Conservation (phyloP, 129 eudicot genomes). For the Lonicera japonica region DNA sequence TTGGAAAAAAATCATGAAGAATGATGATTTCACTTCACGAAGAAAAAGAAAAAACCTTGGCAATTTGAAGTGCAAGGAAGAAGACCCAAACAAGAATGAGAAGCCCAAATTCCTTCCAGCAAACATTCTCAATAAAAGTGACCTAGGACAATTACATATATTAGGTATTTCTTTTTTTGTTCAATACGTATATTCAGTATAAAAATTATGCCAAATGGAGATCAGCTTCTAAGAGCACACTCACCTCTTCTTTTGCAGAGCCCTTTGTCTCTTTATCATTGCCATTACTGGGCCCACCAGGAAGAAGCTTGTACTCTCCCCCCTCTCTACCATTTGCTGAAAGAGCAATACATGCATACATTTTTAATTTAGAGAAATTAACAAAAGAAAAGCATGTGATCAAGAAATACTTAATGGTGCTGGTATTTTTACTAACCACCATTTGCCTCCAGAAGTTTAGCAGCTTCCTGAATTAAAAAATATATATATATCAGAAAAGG, state of each 20-base stretch:
- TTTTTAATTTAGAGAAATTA: not conserved
- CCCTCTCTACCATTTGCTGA: conserved; percentile 38
- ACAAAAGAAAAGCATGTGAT: not conserved
- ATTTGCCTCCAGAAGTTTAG: conserved; percentile 42
- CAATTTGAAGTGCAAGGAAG: conserved; percentile 69
- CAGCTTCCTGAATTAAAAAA: conserved; percentile 59
- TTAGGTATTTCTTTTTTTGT: too few relatives aligned
- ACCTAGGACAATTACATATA: conserved; percentile 33
- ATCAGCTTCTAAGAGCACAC: not conserved
- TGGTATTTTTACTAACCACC: conserved; percentile 31
- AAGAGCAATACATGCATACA: conserved; percentile 1
- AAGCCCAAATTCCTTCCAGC: conserved; percentile 94
- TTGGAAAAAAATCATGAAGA: not conserved
- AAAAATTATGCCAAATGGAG: not conserved
- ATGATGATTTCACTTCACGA: too few relatives aligned
- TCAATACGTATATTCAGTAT: not conserved
- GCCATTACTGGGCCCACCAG: conserved; percentile 56
- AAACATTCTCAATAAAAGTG: conserved; percentile 57
- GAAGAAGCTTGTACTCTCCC: conserved; percentile 82
- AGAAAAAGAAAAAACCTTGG: conserved; percentile 42
- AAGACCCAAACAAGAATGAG: conserved; percentile 80
- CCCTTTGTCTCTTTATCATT: conserved; percentile 17
- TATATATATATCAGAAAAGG: not conserved
- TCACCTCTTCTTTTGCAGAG: conserved; percentile 46
- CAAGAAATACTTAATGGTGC: not conserved